Evolutionary conservation across 495 filamentous ascomycete genomes (phyloP).

Genomic region (Evansstolkia leycettana): DNA sequence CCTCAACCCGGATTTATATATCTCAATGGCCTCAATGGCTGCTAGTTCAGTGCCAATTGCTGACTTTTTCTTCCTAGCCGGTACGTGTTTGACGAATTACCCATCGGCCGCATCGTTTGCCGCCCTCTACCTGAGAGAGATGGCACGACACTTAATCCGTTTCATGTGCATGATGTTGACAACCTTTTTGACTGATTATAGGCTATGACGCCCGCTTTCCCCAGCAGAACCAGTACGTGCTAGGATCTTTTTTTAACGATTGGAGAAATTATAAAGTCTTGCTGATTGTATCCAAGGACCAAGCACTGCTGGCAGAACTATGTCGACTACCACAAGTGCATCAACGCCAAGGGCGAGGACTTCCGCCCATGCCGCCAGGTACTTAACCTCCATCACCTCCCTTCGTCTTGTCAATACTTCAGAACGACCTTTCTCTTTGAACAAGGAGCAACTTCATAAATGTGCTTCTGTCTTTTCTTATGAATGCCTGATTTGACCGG

Average conservation of each 20-base stretch:
- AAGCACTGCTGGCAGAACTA: constrained; percentile 99
- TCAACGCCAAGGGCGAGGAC: constrained; percentile 96
- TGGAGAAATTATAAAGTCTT: not conserved
- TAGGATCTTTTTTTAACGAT: not conserved
- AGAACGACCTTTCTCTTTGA: not conserved
- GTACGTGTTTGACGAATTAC: constrained; percentile 18
- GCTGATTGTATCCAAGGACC: constrained; percentile 31
- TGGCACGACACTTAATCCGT: no score
- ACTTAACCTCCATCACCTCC: no score
- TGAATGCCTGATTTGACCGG: no score
- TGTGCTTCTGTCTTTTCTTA: no score
- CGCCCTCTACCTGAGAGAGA: constrained; percentile 1
- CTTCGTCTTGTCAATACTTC: constrained; percentile 3
- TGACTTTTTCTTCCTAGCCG: constrained; percentile 29
- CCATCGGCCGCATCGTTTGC: no score
- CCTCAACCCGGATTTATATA: constrained; percentile 12
- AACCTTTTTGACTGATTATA: constrained; percentile 22
- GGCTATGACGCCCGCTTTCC: constrained; percentile 99
- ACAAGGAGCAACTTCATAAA: no score
- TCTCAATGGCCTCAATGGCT: constrained; percentile 15
- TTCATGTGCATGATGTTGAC: not conserved
- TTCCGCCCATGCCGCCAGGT: constrained; percentile 97
- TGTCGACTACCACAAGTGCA: constrained; percentile 99
- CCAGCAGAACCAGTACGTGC: constrained; percentile 78
- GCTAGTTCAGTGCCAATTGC: constrained; percentile 31